These are phyloP conservation scores for Hanseniaspora meyeri DNA, from an alignment of 805 yeast species.

Conservation along the genomic window DNA sequence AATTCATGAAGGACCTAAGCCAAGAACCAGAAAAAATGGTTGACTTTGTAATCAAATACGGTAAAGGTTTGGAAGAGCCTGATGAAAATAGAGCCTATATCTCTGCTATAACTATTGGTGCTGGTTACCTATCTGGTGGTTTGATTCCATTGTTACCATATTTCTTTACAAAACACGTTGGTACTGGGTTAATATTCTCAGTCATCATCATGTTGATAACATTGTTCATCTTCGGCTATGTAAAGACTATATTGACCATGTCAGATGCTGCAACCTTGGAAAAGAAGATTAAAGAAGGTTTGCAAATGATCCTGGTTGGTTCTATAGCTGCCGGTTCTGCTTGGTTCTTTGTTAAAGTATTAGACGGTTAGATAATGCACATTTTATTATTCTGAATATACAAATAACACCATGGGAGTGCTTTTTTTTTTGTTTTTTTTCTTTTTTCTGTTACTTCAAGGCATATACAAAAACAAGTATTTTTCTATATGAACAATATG, in stretches of 20 bases:
- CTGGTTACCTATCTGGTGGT: slow-evolving; percentile 82
- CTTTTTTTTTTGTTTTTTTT: too few species aligned
- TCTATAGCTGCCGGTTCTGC: slow-evolving; percentile 98
- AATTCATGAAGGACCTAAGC: slow-evolving; percentile 68
- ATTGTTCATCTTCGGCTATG: slow-evolving; percentile 72
- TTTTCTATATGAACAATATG: too few species aligned
- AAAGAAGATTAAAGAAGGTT: slow-evolving; percentile 62
- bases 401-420: not conserved
- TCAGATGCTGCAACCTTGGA: slow-evolving; percentile 57
- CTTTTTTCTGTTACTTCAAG: too few species aligned
- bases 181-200: slow-evolving; percentile 61
- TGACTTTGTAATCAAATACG: slow-evolving; percentile 76
- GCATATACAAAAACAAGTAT: too few species aligned
- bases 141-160: slow-evolving; percentile 84
- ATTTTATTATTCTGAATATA: not conserved
- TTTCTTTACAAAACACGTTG: slow-evolving; percentile 67
- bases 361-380: slow-evolving; percentile 30
- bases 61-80: slow-evolving; percentile 90
- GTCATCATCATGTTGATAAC: slow-evolving; percentile 76
- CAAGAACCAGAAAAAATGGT: slow-evolving; percentile 65
- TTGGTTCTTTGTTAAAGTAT: slow-evolving; percentile 74
- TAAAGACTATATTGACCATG: slow-evolving; percentile 74
- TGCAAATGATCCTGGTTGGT: slow-evolving; percentile 88
- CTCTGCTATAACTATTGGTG: slow-evolving; percentile 81
- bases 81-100: slow-evolving; percentile 81